Evolutionary conservation across 768 basidiomycete species (phyloP).

Genomic region (Pleurotus platypus): DNA sequence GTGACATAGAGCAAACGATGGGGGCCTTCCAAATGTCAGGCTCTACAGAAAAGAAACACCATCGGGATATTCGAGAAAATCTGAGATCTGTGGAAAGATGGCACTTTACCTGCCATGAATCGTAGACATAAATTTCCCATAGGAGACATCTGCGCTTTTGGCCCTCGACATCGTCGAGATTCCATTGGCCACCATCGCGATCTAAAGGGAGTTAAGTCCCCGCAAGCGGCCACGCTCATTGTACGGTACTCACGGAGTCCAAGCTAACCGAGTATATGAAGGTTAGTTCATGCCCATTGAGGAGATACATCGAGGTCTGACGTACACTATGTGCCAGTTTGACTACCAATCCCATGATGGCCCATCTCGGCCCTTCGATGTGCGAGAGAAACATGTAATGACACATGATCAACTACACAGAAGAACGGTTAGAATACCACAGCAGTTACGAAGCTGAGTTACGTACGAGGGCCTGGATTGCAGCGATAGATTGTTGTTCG

Average conservation of each 20-base stretch:
- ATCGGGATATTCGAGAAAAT: conserved; percentile 3
- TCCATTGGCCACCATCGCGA: conserved; percentile 67
- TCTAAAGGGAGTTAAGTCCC: conserved; percentile 34
- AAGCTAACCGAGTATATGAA: conserved; percentile 34
- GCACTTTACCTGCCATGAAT: conserved; percentile 61
- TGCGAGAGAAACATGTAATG: conserved; percentile 50
- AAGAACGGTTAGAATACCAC: no score
- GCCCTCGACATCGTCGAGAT: conserved; percentile 51
- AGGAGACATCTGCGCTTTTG: conserved; percentile 56
- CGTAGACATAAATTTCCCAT: conserved; percentile 66
- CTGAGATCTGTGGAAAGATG: not conserved
- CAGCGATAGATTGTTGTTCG: conserved; percentile 59
- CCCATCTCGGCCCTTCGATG: conserved; percentile 62
- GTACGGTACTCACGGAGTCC: conserved; percentile 56
- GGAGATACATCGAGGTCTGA: conserved; percentile 27
- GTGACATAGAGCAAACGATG: conserved; percentile 56
- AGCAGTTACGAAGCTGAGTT: not conserved
- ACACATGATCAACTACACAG: conserved; percentile 49
- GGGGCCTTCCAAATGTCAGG: conserved; percentile 68
- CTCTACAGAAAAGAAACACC: conserved; percentile 37
- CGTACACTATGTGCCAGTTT: conserved; percentile 62
- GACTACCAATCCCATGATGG: conserved; percentile 65
- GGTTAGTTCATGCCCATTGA: conserved; percentile 16
- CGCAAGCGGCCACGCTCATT: conserved; percentile 7
- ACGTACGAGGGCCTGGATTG: conserved; percentile 63